These are phyloP conservation scores for Naganishia friedmannii DNA, from an alignment of 768 basidiomycete genomes.

Conservation along the genomic window DNA sequence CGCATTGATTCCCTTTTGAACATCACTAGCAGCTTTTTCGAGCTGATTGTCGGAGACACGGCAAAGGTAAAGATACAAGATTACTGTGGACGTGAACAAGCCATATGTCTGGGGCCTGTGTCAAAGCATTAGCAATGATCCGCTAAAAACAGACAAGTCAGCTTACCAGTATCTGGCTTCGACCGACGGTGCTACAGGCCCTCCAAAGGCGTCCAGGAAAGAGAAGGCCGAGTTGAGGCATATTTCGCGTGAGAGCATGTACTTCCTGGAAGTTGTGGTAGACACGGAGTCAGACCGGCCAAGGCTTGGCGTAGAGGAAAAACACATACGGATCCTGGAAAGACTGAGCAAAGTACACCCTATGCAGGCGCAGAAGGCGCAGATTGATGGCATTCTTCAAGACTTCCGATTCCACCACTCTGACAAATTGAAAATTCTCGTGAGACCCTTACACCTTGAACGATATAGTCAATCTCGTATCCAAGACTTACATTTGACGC, in stretches of 20 bases:
- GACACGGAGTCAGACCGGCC: not conserved
- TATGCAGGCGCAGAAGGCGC: conserved; percentile 24
- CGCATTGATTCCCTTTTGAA: conserved; percentile 23
- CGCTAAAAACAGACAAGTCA: not conserved
- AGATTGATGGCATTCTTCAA: conserved; percentile 21
- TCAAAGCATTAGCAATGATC: not conserved
- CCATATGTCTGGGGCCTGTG: conserved; percentile 23
- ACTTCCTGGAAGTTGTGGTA: conserved; percentile 1
- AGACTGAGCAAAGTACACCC: conserved; percentile 22
- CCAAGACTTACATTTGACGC: not conserved
- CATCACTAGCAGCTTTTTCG: conserved; percentile 4
- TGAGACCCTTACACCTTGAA: not conserved
- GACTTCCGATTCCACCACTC: conserved; percentile 13
- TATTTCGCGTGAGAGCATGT: conserved; percentile 22
- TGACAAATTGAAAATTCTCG: not conserved
- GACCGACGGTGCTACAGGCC: conserved; percentile 18
- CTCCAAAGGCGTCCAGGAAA: conserved; percentile 14
- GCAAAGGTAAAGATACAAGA: conserved; percentile 20
- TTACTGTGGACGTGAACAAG: conserved; percentile 23
- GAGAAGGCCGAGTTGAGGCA: conserved; percentile 23
- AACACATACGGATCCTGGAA: conserved; percentile 19
- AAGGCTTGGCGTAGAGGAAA: not conserved
- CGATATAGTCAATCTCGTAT: not conserved
- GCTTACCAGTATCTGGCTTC: conserved; percentile 15
- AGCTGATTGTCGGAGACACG: conserved; percentile 4